Evolutionary conservation across 176 grass and related monocot genomes (phyloP), one percentile per base, ranked within the genome.

Genomic region (Hordeum vulgare): DNA sequence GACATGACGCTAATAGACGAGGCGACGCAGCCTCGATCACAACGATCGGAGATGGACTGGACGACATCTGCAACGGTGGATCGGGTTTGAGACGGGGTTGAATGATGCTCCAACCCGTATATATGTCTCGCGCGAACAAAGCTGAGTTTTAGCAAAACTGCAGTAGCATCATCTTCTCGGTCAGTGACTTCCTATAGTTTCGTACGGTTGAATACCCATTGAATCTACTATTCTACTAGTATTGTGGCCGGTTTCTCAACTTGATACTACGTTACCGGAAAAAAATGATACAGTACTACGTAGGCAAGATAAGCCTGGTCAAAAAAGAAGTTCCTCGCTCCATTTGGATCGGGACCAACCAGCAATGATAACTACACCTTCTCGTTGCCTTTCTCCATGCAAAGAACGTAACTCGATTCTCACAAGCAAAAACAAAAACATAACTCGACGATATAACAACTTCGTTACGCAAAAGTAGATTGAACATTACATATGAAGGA

Each of bases 291-390:
- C n/a, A n/a, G n/a, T 8, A 57, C 27, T 35, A 65, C 57, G 24
- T 63, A 29, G 11, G 84, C 76, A 86, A 49, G 84, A 73, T 26
- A 71, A 51, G 54, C 76, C 76, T 14, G 78, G n/a, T 40, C 23
- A 5, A 12, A 61, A 61, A 12, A 25, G 9, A 59, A 66, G 12
- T 24, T 68, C 37, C 47, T 82, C 21, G 51, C 2, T 76, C 47
- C n/a, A 26, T 24, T 14, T 17, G 40, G 63, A 71, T 78, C 21
- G 31, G 74, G 31, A 23, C 20, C 31, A 71, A 40, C 5, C 17
- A 62, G 61, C 27, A 36, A 26, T 37, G 29, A 64, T 18, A 14
- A 18, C 45, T 9, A 11, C 24, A 33, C 7, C n/a, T 41, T 11
- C 7, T 60, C 47, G 21, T 17, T 57, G 3, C 11, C 45, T 1